These are phyloP conservation scores for Hammondia hammondi DNA, from an alignment of 169 alveolate species.

Conservation along the genomic window DNA sequence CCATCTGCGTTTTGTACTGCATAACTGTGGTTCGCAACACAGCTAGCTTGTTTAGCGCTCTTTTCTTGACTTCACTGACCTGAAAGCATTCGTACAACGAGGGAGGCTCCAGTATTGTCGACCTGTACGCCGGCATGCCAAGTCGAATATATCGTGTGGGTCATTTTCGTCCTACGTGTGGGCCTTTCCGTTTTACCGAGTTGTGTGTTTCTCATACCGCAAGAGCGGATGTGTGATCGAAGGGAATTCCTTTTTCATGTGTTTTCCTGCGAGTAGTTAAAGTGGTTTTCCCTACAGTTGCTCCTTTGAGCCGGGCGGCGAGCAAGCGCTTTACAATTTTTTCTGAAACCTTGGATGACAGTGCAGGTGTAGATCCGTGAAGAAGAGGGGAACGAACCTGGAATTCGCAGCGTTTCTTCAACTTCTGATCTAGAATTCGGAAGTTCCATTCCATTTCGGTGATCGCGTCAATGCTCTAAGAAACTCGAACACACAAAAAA, in stretches of 20 bases:
- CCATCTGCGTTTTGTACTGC: constrained; percentile 12
- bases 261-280: too few species aligned
- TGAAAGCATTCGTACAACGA: neutral
- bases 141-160: neutral
- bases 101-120: neutral
- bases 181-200: too few species aligned
- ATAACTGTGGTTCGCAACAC: constrained; percentile 17
- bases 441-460: constrained; percentile 48
- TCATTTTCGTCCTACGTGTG: neutral
- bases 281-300: too few species aligned
- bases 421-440: constrained; percentile 36
- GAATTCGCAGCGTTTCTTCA: constrained; percentile 3
- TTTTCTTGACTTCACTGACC: constrained; percentile 11
- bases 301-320: too few species aligned
- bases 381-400: constrained; percentile 1
- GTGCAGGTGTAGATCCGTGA: too few species aligned
- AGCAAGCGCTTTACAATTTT: too few species aligned
- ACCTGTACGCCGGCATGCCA: neutral
- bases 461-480: constrained; percentile 42
- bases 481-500: neutral
- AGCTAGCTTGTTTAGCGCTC: constrained; percentile 22
- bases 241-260: too few species aligned
- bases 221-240: too few species aligned
- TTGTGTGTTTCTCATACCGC: too few species aligned
- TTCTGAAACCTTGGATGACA: too few species aligned